Evolutionary conservation across 1,284 basidiomycete genomes (phyloP), one percentile per base, ranked within the genome.

Genomic region (Austroboletus novae-zelandiae): DNA sequence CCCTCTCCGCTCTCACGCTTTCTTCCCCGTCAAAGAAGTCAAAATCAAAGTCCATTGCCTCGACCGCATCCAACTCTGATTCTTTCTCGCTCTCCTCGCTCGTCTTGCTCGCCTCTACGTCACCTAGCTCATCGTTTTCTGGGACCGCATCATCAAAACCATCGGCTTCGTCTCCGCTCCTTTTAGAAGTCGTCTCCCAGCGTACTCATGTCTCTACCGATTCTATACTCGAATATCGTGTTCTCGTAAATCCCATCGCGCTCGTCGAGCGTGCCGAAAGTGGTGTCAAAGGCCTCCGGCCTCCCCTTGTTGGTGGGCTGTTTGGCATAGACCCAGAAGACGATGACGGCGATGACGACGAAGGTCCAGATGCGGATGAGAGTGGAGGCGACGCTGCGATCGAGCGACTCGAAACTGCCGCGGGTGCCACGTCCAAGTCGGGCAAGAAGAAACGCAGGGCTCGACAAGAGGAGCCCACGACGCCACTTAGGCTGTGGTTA

Each of bases 151-250:
- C 48, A 5, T 53, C 48, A 4, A 13, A 2, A 23, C 20, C 37
- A 39, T 41, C 50, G 7, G 1, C 60, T 60, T 9, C 61, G 4
- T 29, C 67, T 40, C 43, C 58, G 0, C 58, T 81, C 40, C 70
- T 81, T 37, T 53, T 71, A 10, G 74, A 75, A 52, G 74, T 83
- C 32, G 71, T 77, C 48, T 71, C 71, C 2, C 64, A 71, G 9
- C 73, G 79, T 10, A 57, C 56, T 4, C 89, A 91, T 58, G 72
- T 74, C 1, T 89, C 80, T 4, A 91, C 88, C 0, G 87, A 89
- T 59, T 70, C 72, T 10, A 66, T 85, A 3, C 72, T 82, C 31
- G 89, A 91, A 64, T 89, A 89, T 56, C 84, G 89, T 6, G 69
- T 91, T 17, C 84, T 89, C 61, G 71, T 91, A 40, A 75, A 79